These are phyloP conservation scores for Fonsecaea monophora DNA, from an alignment of 2,329 filamentous ascomycete genomes.

Conservation along the genomic window DNA sequence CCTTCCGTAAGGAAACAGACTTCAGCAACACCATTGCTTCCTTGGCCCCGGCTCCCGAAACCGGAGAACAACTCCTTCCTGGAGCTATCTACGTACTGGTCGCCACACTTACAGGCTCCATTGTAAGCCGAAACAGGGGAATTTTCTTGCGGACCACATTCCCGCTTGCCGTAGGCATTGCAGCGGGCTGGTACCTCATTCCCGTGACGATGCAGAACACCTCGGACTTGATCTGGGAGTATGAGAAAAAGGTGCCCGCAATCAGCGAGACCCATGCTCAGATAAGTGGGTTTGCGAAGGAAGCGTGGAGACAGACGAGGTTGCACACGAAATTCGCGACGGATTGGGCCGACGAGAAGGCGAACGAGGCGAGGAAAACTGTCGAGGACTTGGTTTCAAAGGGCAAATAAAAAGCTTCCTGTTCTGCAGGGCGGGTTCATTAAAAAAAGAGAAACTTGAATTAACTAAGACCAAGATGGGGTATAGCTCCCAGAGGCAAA, in stretches of 20 bases:
- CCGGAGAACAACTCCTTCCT: constrained; percentile 86
- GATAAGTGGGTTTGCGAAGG: constrained; percentile 71
- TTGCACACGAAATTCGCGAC: constrained; percentile 24
- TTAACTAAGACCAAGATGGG: not conserved
- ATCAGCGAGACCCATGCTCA: constrained; percentile 81
- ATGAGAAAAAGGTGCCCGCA: constrained; percentile 86
- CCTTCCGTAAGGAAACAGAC: constrained; percentile 83
- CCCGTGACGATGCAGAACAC: constrained; percentile 92
- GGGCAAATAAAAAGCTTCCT: constrained; percentile 31
- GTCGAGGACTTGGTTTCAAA: constrained; percentile 38
- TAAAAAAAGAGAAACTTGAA: not conserved
- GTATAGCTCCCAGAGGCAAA: not conserved
- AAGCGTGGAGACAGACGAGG: constrained; percentile 60
- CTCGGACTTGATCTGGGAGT: constrained; percentile 84
- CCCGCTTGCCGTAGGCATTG: constrained; percentile 80
- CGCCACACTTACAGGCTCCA: constrained; percentile 91
- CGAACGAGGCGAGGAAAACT: constrained; percentile 34
- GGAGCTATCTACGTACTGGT: constrained; percentile 92
- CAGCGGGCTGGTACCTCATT: constrained; percentile 81
- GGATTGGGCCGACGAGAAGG: constrained; percentile 38
- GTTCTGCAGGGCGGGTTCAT: not conserved
- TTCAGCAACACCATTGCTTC: constrained; percentile 90
- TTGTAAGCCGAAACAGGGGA: constrained; percentile 85
- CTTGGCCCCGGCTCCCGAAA: constrained; percentile 83
- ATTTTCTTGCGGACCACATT: constrained; percentile 78